Base-by-base conservation (phyloP, 177 flowering plant genomes). In the Telopea speciosissima region DNA sequence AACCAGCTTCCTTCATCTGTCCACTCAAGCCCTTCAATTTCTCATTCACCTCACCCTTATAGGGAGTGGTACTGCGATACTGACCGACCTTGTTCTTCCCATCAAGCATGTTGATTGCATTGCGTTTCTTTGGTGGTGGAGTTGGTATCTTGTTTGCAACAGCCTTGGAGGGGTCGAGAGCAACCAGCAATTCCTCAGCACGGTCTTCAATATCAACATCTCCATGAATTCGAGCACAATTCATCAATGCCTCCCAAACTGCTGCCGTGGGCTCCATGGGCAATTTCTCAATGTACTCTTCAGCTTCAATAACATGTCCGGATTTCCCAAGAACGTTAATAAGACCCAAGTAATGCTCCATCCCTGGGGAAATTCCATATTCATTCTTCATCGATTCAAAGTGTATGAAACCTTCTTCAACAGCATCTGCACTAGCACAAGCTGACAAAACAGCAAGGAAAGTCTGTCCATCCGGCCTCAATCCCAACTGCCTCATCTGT, bases 371-470 rank as follows among this genome's bases (percentile, higher is more conserved):
- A 68, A 90, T 79, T 19, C 86, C 88, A 70, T 83, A 85, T 24
- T 85, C 91, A 33, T 60, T 77, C 58, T 81, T 77, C 94, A 91
- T 91, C 10, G 84, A 81, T 8, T 89, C 84, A 69, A 92, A 89
- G 76, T 92, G 87, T n/a, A 92, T 77, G 68, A 87, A 92, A 0
- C 80, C 96, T 75, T 92, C 96, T 77, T 90, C 96, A 16, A 90
- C 75, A 5, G 96, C 92, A 23, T 88, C 92, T 0, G 88, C 89
- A 77, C 84, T 81, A 42, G 87, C 96, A 79, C 94, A 92, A 58
- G 96, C 87, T 9, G 83, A 78, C 28, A 92, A 76, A 61, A 90
- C 91, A 3, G 76, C 82, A 68, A 86, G 81, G 75, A 89, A 88
- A 24, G 96, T 92, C 44, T 86, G 56, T 54, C 69, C 83, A 73